A percentile compares a stretch with the other conserved stretches of the same genome.
phyloP scores from a whole-genome alignment of 108 stramenopile species.

The Aurantiochytrium sp. region DNA sequence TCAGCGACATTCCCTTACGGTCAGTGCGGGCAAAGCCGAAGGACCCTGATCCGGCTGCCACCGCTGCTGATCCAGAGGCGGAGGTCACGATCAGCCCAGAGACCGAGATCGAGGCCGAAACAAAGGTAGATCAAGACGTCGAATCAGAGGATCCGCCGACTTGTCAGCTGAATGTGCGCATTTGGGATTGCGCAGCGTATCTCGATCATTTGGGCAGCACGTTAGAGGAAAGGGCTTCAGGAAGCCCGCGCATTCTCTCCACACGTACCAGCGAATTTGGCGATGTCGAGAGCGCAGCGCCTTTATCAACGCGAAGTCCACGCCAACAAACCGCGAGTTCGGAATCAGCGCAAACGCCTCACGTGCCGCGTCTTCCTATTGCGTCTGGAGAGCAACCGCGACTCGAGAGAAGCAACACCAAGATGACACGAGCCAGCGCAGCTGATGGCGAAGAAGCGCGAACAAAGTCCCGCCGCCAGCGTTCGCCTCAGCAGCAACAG shows the following conservation, averaged over 20 bases:
- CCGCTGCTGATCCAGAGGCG: neutral
- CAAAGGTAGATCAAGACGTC: neutral
- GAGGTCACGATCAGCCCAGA: neutral
- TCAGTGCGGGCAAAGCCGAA: neutral
- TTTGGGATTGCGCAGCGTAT: neutral
- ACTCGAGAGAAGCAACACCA: too few species aligned
- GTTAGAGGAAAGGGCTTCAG: neutral
- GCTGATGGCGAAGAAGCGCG: too few species aligned
- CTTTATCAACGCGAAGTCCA: too few species aligned
- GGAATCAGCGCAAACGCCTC: too few species aligned
- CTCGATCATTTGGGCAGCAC: neutral
- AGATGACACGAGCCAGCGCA: too few species aligned
- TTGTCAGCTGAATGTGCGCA: neutral
- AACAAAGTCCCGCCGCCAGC: too few species aligned
- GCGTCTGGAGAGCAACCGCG: too few species aligned
- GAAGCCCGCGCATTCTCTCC: neutral
- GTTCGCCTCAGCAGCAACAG: too few species aligned
- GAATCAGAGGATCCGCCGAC: neutral
- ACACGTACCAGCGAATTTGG: neutral
- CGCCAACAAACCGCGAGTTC: too few species aligned
- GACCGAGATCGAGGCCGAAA: neutral
- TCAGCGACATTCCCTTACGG: neutral
- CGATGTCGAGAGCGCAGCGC: neutral
- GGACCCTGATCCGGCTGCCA: neutral
- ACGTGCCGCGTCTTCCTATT: too few species aligned